phyloP scores from a whole-genome alignment of 176 grass and related monocot genomes.

The Typha latifolia region DNA sequence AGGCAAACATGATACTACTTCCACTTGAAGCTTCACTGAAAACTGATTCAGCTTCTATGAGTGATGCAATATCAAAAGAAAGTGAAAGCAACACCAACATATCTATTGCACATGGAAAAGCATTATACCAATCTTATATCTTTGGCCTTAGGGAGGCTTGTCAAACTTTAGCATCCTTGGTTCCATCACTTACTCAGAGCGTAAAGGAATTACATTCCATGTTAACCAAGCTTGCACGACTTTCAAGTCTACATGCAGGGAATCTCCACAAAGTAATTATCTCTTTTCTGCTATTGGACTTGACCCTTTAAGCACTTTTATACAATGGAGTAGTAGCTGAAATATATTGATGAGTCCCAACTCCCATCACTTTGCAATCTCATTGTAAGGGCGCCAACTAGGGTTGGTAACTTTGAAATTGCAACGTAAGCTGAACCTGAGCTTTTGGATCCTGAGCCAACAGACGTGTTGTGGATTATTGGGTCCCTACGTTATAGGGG shows the following conservation, averaged over 20 bases:
- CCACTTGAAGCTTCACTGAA: conserved; percentile 74
- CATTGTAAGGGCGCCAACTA: neutral
- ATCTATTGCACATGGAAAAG: conserved; percentile 62
- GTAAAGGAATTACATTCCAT: conserved; percentile 72
- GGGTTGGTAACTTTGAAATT: neutral
- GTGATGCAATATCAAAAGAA: conserved; percentile 57
- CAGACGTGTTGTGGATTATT: neutral
- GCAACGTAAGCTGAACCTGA: neutral
- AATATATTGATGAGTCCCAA: no score
- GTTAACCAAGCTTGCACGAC: conserved; percentile 71
- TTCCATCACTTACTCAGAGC: conserved; percentile 44
- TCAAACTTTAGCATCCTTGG: conserved; percentile 50
- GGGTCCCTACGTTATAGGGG: neutral
- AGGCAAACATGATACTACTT: conserved; percentile 76
- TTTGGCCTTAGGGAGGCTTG: conserved; percentile 76
- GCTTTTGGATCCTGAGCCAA: neutral
- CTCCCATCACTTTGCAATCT: no score
- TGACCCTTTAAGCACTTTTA: no score
- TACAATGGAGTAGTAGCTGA: no score
- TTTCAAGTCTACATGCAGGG: conserved; percentile 84
- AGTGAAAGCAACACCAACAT: conserved; percentile 47
- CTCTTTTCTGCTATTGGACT: neutral
- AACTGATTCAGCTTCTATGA: conserved; percentile 65
- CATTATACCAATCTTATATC: conserved; percentile 75
- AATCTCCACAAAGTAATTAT: conserved; percentile 82